A percentile compares a stretch with the other conserved stretches of the same genome.
Conservation (phyloP, 352 stramenopile genomes). For the Phytophthora cajani region DNA sequence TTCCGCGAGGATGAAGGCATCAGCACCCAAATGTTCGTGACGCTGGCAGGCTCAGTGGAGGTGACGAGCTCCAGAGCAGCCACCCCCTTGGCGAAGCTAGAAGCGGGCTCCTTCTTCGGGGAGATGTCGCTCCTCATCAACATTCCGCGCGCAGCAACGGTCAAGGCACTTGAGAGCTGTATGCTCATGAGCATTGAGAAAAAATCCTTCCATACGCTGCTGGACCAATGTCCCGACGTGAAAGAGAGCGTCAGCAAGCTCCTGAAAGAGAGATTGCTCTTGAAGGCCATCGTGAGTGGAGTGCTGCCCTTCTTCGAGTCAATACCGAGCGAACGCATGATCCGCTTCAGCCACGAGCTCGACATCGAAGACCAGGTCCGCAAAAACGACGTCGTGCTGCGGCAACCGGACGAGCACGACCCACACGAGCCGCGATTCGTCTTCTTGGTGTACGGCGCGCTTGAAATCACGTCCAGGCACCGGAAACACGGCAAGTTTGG, state of each 20-base stretch:
- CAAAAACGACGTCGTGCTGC: constrained; percentile 61
- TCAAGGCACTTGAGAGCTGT: constrained; percentile 71
- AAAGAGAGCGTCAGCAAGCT: constrained; percentile 58
- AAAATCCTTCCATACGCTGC: constrained; percentile 67
- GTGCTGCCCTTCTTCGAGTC: constrained; percentile 74
- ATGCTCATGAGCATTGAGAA: constrained; percentile 87
- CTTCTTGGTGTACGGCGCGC: constrained; percentile 72
- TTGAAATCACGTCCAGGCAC: constrained; percentile 66
- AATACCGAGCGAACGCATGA: constrained; percentile 57
- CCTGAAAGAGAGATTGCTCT: constrained; percentile 71
- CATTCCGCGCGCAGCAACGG: constrained; percentile 74
- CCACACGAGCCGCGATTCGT: constrained; percentile 47
- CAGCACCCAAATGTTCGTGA: constrained; percentile 85
- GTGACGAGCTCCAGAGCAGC: constrained; percentile 63
- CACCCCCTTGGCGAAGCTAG: constrained; percentile 61
- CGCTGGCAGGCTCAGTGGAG: constrained; percentile 63
- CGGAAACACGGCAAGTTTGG: constrained; percentile 23
- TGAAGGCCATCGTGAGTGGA: constrained; percentile 78
- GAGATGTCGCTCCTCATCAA: constrained; percentile 86
- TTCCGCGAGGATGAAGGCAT: constrained; percentile 82
- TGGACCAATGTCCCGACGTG: constrained; percentile 65
- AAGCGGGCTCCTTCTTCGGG: constrained; percentile 78
- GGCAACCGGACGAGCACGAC: constrained; percentile 47
- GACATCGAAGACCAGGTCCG: constrained; percentile 71
- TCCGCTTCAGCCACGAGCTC: constrained; percentile 66